Base-by-base conservation (phyloP, 2,329 filamentous ascomycete species). In the Talaromyces sp. region DNA sequence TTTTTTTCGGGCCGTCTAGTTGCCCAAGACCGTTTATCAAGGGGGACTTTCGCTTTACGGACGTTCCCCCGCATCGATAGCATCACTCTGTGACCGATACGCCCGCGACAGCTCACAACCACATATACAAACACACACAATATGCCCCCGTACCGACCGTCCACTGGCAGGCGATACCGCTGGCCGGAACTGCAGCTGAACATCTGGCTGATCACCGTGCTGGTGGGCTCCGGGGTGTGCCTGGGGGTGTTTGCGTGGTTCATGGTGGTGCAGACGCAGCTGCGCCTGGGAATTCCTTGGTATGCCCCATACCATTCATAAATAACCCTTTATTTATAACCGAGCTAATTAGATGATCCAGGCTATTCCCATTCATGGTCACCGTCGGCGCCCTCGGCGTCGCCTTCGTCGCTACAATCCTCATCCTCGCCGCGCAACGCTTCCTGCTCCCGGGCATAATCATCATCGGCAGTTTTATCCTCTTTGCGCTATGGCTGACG, bases 141-240 rank as follows among this genome's bases (percentile, higher is more conserved):
- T 15, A 63, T 63, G 58, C 53, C 62, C 6, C 27, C 58, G 3
- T 63, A 74, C 61, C 71, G 70, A 54, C 70, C 56, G 30, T 33
- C 57, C 39, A 30, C 52, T 22, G 33, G 60, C 42, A 62, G 60
- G 42, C 60, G 60, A 11, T 88, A 87, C 76, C 83, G 81, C 75
- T 88, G 85, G 85, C 85, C 85, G 2, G 85, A 88, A 72, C 77
- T 84, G 55, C 85, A 87, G 68, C 79, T 88, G 65, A 87, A 88
- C 68, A 73, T 86, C 68, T 88, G 85, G 85, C 82, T 85, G 58
- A 82, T 88, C 66, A 77, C 87, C 66, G 85, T 88, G 71, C 77
- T 88, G 17, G 82, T 80, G 0, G 81, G 82, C 1, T 84, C 84
- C 11, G 80, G 82, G 28, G 81, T 81, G 58, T 81, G 85, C 59